phyloP scores from a whole-genome alignment of 78 protist genomes.

The slime mould (Dictyostelium discoideum) region DNA sequence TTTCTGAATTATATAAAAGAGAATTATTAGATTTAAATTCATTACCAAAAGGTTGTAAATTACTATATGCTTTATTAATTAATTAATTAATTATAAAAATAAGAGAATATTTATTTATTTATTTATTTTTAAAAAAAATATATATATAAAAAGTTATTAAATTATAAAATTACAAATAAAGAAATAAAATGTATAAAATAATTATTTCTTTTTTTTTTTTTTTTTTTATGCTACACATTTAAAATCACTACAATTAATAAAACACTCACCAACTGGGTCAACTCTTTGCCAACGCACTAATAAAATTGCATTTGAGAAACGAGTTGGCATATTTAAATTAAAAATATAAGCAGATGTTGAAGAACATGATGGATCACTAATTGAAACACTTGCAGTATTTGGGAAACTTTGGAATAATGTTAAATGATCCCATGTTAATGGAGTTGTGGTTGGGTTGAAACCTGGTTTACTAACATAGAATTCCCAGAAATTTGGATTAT shows the following conservation, averaged over 20 bases:
- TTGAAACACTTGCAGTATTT: not conserved
- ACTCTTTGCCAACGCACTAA: conserved; percentile 34
- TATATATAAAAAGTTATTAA: too few species aligned
- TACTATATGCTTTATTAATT: not conserved
- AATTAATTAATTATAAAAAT: too few species aligned
- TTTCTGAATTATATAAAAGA: not conserved
- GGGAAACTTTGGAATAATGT: not conserved
- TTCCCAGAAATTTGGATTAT: conserved; percentile 43
- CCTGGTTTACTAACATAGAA: conserved; percentile 57
- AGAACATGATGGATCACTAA: not conserved
- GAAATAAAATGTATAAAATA: too few species aligned
- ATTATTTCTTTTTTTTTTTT: too few species aligned
- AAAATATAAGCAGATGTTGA: not conserved
- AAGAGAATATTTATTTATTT: too few species aligned
- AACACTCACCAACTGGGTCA: conserved; percentile 71
- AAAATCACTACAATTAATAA: conserved; percentile 33
- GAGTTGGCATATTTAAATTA: conserved; percentile 7
- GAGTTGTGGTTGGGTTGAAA: not conserved
- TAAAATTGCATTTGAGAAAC: not conserved
- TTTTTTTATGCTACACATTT: not conserved
- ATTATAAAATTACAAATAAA: too few species aligned
- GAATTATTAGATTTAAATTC: not conserved
- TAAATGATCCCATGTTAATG: conserved; percentile 39
- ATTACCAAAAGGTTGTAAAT: not conserved
- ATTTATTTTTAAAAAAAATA: too few species aligned